Percentiles rank a stretch among this genome's conserved stretches.
phyloP scores from a whole-genome alignment of 176 grass and related monocot species.

The Rhynchospora breviuscula region DNA sequence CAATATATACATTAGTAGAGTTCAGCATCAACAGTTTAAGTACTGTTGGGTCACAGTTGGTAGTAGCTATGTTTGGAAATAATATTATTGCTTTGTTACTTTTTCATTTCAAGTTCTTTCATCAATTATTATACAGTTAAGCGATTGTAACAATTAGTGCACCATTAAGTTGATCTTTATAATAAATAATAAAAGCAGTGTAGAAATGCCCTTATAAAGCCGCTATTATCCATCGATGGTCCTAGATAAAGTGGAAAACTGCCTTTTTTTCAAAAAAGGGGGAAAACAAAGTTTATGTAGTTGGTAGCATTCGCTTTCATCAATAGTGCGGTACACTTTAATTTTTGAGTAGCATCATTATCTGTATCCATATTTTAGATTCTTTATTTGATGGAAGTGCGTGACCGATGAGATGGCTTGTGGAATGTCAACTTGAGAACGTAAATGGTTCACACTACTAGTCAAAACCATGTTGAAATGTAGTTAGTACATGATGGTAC shows the following conservation, averaged over 20 bases:
- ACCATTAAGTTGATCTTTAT: background rate
- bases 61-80: background rate
- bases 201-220: background rate
- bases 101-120: background rate
- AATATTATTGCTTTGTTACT: background rate
- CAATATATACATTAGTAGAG: background rate
- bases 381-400: background rate
- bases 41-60: no score
- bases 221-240: background rate
- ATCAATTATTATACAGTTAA: background rate
- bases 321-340: constrained; percentile 8
- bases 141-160: background rate
- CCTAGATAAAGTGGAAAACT: background rate
- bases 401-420: background rate
- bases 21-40: background rate
- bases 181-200: background rate
- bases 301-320: constrained; percentile 20
- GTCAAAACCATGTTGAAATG: constrained; percentile 9
- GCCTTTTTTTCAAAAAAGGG: background rate
- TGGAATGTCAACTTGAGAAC: constrained; percentile 2
- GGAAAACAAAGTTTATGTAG: constrained; percentile 1
- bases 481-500: background rate
- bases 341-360: constrained; percentile 15
- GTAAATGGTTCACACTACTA: background rate
- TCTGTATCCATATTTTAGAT: constrained; percentile 7